Evolutionary conservation across 2,329 filamentous ascomycete genomes (phyloP).

Genomic region (Leptographium procerum): DNA sequence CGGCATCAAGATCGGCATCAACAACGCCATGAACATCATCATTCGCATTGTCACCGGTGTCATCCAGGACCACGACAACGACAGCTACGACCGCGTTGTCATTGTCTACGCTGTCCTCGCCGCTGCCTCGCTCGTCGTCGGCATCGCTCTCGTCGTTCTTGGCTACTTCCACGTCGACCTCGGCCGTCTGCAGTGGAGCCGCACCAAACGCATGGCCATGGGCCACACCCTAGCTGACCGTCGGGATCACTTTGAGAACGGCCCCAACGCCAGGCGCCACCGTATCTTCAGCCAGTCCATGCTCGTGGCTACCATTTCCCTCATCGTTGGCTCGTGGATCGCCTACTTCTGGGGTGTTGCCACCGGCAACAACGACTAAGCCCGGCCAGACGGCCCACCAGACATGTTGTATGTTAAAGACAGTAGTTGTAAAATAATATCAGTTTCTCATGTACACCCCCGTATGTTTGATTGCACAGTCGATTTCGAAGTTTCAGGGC

Average conservation of each 20-base stretch:
- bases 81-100: slow-evolving; percentile 43
- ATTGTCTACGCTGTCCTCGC: slow-evolving; percentile 45
- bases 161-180: slow-evolving; percentile 30
- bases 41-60: slow-evolving; percentile 44
- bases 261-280: background rate
- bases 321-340: slow-evolving; percentile 40
- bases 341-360: slow-evolving; percentile 51
- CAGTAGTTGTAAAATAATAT: no score
- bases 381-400: background rate
- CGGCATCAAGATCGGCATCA: slow-evolving; percentile 48
- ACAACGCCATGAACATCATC: slow-evolving; percentile 53
- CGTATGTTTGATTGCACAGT: no score
- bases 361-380: slow-evolving; percentile 17
- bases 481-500: no score
- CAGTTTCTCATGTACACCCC: no score
- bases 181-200: slow-evolving; percentile 43
- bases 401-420: no score
- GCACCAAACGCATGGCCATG: slow-evolving; percentile 36
- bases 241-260: slow-evolving; percentile 22
- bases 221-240: slow-evolving; percentile 28
- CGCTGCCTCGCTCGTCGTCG: slow-evolving; percentile 33
- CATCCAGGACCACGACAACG: slow-evolving; percentile 45
- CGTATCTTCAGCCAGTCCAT: slow-evolving; percentile 22
- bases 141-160: slow-evolving; percentile 14
- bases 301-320: slow-evolving; percentile 29